phyloP scores from a whole-genome alignment of 208 protist species.

The Phytomonas sp. region DNA sequence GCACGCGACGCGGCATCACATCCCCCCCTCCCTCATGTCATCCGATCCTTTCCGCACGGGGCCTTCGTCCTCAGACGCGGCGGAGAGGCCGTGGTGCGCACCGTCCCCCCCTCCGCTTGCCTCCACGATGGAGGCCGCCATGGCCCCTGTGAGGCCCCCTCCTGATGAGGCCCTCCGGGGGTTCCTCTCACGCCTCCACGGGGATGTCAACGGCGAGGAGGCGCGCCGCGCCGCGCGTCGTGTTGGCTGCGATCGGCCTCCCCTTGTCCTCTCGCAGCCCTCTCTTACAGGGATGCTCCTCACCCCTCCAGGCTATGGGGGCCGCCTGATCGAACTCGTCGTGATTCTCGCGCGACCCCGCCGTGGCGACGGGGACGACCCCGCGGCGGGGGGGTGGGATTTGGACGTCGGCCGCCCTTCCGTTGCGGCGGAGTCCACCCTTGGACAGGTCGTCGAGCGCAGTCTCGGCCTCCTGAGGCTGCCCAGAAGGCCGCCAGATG shows the following conservation, averaged over 20 bases:
- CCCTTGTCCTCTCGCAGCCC: too few species aligned
- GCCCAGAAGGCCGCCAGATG: too few species aligned
- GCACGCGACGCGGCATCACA: slow-evolving; percentile 38
- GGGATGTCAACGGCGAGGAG: background rate
- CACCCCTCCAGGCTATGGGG: slow-evolving; percentile 33
- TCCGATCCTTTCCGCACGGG: background rate
- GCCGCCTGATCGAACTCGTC: slow-evolving; percentile 26
- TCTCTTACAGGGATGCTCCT: too few species aligned
- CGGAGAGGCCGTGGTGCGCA: slow-evolving; percentile 3
- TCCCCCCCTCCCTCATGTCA: slow-evolving; percentile 8
- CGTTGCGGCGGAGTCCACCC: slow-evolving; percentile 35
- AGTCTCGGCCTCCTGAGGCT: slow-evolving; percentile 16
- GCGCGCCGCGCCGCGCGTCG: slow-evolving; percentile 15
- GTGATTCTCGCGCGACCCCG: slow-evolving; percentile 9
- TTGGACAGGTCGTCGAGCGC: slow-evolving; percentile 60
- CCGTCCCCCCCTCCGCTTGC: background rate
- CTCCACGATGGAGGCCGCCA: too few species aligned
- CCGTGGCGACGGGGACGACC: background rate
- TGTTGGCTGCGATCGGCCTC: slow-evolving; percentile 18
- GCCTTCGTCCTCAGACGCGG: background rate
- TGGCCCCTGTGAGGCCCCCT: too few species aligned
- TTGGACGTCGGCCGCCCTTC: slow-evolving; percentile 35
- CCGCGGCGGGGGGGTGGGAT: background rate
- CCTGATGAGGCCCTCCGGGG: too few species aligned
- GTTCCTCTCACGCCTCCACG: background rate